A percentile compares a stretch with the other conserved stretches of the same genome.
These are phyloP conservation scores for Aleurites moluccanus DNA, from an alignment of 441 rosid species.

Conservation along the genomic window DNA sequence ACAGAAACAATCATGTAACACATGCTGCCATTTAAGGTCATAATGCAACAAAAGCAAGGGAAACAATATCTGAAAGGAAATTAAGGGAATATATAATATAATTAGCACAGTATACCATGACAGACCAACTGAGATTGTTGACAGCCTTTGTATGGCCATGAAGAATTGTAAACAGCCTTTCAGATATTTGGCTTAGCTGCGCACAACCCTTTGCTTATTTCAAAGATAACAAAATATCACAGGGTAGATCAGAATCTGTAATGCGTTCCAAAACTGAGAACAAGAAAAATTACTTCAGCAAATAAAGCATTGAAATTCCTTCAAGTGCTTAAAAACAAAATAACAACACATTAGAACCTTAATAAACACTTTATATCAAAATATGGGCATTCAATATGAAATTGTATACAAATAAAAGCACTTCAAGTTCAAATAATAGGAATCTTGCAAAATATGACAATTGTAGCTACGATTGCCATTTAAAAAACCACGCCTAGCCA, in stretches of 20 bases:
- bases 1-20: background rate
- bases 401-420: too few relatives aligned
- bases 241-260: constrained; percentile 43
- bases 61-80: background rate
- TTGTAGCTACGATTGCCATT: too few relatives aligned
- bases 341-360: background rate
- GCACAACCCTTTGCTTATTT: constrained; percentile 33
- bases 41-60: background rate
- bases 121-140: constrained; percentile 73
- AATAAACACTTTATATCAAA: background rate
- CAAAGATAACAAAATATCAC: constrained; percentile 41
- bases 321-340: background rate
- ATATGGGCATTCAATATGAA: too few relatives aligned
- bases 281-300: constrained; percentile 18
- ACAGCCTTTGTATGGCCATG: constrained; percentile 64
- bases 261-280: constrained; percentile 64
- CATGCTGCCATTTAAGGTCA: background rate
- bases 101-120: constrained; percentile 51
- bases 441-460: too few relatives aligned
- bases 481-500: background rate
- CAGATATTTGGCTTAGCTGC: constrained; percentile 39
- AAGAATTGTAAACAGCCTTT: constrained; percentile 49
- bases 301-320: background rate
- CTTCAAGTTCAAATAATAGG: background rate
- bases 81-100: background rate